A percentile compares a stretch with the other conserved stretches of the same genome.
Conservation (phyloP, 352 stramenopile species). For the Aphanomyces invadans region DNA sequence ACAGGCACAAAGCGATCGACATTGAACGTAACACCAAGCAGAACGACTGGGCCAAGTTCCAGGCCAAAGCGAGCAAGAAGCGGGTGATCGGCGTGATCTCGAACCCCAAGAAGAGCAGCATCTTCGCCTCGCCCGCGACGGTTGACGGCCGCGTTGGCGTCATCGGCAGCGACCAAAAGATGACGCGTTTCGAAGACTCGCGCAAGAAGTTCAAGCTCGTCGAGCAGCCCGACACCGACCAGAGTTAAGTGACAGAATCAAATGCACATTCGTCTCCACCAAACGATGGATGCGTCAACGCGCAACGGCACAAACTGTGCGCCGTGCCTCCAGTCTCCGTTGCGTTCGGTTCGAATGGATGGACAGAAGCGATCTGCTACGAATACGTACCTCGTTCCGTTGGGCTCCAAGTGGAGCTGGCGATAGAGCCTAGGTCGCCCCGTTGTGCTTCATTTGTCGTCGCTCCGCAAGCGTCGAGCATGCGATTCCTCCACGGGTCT, state of each 20-base stretch:
- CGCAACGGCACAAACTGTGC: too few species aligned
- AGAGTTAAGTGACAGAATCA: too few species aligned
- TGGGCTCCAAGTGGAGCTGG: too few species aligned
- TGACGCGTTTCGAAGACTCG: slow-evolving; percentile 70
- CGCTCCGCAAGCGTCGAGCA: too few species aligned
- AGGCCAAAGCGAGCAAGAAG: slow-evolving; percentile 73
- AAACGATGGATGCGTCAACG: too few species aligned
- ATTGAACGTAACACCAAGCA: slow-evolving; percentile 78
- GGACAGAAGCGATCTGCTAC: too few species aligned
- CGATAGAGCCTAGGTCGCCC: too few species aligned
- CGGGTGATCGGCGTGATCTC: slow-evolving; percentile 57
- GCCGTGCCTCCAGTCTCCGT: too few species aligned
- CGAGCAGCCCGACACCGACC: not conserved
- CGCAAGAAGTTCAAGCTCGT: slow-evolving; percentile 61
- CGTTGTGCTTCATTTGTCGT: too few species aligned
- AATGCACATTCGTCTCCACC: too few species aligned
- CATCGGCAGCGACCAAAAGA: slow-evolving; percentile 78
- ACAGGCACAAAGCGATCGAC: slow-evolving; percentile 79
- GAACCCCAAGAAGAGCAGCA: slow-evolving; percentile 74
- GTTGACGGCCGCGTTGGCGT: slow-evolving; percentile 80
- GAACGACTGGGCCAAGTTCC: slow-evolving; percentile 81
- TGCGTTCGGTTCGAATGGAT: too few species aligned
- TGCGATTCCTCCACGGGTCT: too few species aligned
- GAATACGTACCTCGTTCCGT: not conserved
- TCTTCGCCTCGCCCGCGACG: slow-evolving; percentile 83